phyloP scores from a whole-genome alignment of 2,329 filamentous ascomycete species.

The Trichoderma oligosporum region DNA sequence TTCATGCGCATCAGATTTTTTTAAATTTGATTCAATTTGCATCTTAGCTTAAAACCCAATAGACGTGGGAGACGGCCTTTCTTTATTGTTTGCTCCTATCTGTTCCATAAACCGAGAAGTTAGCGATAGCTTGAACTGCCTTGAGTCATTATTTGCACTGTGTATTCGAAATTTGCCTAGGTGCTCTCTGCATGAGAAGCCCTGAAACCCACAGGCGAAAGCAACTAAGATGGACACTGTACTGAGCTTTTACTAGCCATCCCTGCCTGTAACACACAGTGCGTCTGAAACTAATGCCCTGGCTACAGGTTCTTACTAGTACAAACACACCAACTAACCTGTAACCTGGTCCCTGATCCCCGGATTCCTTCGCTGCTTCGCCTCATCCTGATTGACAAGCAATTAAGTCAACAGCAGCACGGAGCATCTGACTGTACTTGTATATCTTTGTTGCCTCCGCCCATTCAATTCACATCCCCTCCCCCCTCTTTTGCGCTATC shows the following conservation, averaged over 20 bases:
- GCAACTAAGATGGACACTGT: neutral
- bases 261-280: neutral
- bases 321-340: neutral
- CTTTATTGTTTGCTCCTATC: too few species aligned
- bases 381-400: conserved; percentile 17
- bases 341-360: conserved; percentile 5
- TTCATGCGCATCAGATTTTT: too few species aligned
- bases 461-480: too few species aligned
- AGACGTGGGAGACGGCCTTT: too few species aligned
- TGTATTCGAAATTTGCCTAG: too few species aligned
- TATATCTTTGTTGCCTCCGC: neutral
- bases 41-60: too few species aligned
- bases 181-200: too few species aligned
- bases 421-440: neutral
- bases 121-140: too few species aligned
- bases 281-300: conserved; percentile 9
- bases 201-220: too few species aligned
- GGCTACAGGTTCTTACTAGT: neutral
- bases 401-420: neutral
- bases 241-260: neutral
- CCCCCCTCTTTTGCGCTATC: neutral
- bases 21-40: too few species aligned
- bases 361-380: conserved; percentile 19
- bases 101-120: too few species aligned
- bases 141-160: too few species aligned